Conservation (phyloP, 495 filamentous ascomycete species). For the Hyaloscypha hepaticicola region DNA sequence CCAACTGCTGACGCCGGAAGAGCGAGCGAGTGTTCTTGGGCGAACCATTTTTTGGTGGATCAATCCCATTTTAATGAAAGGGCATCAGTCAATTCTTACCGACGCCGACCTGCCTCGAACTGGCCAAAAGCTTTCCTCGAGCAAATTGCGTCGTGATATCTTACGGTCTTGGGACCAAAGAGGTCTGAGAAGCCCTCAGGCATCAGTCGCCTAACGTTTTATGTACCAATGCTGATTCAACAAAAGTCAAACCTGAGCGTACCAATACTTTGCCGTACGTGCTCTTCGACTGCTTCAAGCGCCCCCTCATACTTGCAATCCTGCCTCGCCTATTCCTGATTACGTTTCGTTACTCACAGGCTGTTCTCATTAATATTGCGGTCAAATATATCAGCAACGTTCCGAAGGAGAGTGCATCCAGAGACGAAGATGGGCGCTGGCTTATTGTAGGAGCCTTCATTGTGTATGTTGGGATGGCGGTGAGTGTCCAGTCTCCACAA, state of each 20-base stretch:
- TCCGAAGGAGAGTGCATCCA: slow-evolving; percentile 30
- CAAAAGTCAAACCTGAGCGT: slow-evolving; percentile 32
- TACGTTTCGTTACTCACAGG: slow-evolving; percentile 61
- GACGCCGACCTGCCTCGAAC: slow-evolving; percentile 47
- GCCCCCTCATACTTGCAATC: slow-evolving; percentile 48
- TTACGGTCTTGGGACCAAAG: slow-evolving; percentile 38
- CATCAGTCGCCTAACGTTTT: background rate
- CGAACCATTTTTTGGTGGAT: slow-evolving; percentile 61
- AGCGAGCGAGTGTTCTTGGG: slow-evolving; percentile 26
- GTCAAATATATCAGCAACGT: slow-evolving; percentile 47
- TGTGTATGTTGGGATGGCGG: slow-evolving; percentile 62
- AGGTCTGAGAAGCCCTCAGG: slow-evolving; percentile 4
- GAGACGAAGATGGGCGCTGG: slow-evolving; percentile 49
- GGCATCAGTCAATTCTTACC: slow-evolving; percentile 45
- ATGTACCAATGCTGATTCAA: background rate
- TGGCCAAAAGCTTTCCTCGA: slow-evolving; percentile 46
- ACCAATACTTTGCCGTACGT: slow-evolving; percentile 46
- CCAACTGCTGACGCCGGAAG: slow-evolving; percentile 11
- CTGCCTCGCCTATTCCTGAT: slow-evolving; percentile 55
- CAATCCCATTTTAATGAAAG: slow-evolving; percentile 53
- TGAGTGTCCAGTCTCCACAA: slow-evolving; percentile 32
- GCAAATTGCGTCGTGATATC: slow-evolving; percentile 39
- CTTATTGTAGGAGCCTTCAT: slow-evolving; percentile 55
- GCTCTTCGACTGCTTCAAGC: slow-evolving; percentile 46
- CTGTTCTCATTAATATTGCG: slow-evolving; percentile 55